Conservation (phyloP, 768 basidiomycete genomes). For the Heimioporus sp. region DNA sequence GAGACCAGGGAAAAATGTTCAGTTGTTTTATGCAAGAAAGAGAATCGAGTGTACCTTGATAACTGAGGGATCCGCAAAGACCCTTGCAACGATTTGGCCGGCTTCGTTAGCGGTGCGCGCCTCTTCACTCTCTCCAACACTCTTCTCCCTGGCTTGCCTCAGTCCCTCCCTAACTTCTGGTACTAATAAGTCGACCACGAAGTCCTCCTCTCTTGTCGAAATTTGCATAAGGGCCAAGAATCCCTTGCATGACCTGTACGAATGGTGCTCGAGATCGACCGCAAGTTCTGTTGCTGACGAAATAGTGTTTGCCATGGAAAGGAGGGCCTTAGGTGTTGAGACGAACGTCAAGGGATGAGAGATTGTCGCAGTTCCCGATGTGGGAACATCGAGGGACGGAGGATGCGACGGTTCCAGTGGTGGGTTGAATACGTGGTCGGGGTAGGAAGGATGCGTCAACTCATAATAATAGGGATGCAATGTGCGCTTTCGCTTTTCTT, state of each 20-base stretch:
- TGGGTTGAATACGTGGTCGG: slow-evolving; percentile 60
- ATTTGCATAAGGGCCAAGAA: slow-evolving; percentile 95
- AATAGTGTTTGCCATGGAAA: slow-evolving; percentile 67
- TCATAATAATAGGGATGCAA: slow-evolving; percentile 86
- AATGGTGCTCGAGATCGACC: slow-evolving; percentile 94
- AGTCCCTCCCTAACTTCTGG: slow-evolving; percentile 65
- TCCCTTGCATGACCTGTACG: slow-evolving; percentile 77
- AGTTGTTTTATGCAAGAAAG: neutral
- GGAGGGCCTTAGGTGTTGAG: slow-evolving; percentile 52
- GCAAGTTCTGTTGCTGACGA: slow-evolving; percentile 74
- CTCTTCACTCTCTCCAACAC: slow-evolving; percentile 7
- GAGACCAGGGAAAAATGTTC: neutral
- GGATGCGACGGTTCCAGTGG: slow-evolving; percentile 50
- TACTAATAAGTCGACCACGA: slow-evolving; percentile 78
- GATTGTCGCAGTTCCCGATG: neutral
- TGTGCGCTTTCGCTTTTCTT: slow-evolving; percentile 22
- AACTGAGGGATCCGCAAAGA: slow-evolving; percentile 76
- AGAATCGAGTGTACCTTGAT: slow-evolving; percentile 61
- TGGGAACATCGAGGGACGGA: slow-evolving; percentile 56
- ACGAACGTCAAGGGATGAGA: slow-evolving; percentile 63
- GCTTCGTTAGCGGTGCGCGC: slow-evolving; percentile 21
- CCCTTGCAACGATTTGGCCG: slow-evolving; percentile 46
- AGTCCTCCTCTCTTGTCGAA: slow-evolving; percentile 81
- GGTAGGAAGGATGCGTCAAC: slow-evolving; percentile 71
- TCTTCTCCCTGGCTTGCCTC: slow-evolving; percentile 53